Conservation (phyloP, 345 rosid species). For the Garcia nutans region DNA sequence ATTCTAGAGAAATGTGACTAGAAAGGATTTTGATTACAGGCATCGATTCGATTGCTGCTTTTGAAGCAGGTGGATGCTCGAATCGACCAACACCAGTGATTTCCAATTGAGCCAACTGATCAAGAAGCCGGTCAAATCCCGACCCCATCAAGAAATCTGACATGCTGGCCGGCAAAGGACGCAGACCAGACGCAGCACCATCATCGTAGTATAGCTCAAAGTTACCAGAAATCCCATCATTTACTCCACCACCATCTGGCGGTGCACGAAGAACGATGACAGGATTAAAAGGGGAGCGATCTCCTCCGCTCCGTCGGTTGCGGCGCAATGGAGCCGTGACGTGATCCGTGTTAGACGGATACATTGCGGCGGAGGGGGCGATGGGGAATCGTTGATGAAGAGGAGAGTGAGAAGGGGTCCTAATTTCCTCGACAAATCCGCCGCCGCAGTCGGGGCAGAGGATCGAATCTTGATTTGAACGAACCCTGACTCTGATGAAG, state of each 20-base stretch:
- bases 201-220: slow-evolving; percentile 66
- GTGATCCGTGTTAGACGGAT: slow-evolving; percentile 25
- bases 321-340: slow-evolving; percentile 31
- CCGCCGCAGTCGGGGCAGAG: slow-evolving; percentile 52
- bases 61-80: slow-evolving; percentile 67
- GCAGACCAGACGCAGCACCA: slow-evolving; percentile 55
- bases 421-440: slow-evolving; percentile 55
- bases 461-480: slow-evolving; percentile 28
- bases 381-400: slow-evolving; percentile 28
- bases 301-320: slow-evolving; percentile 44
- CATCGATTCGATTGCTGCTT: slow-evolving; percentile 61
- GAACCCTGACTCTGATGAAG: slow-evolving; percentile 30
- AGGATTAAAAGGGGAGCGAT: slow-evolving; percentile 66
- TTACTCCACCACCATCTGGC: slow-evolving; percentile 27
- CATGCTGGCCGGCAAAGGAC: slow-evolving; percentile 61
- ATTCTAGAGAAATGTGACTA: slow-evolving; percentile 39
- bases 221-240: slow-evolving; percentile 28
- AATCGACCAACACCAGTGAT: slow-evolving; percentile 42
- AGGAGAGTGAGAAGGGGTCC: slow-evolving; percentile 32
- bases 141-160: slow-evolving; percentile 75
- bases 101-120: slow-evolving; percentile 58
- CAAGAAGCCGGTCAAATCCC: slow-evolving; percentile 69
- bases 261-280: slow-evolving; percentile 58
- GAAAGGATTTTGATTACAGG: slow-evolving; percentile 52
- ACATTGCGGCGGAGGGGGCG: slow-evolving; percentile 13